These are phyloP conservation scores for Alternaria panax DNA, from an alignment of 2,329 filamentous ascomycete genomes.

Conservation along the genomic window DNA sequence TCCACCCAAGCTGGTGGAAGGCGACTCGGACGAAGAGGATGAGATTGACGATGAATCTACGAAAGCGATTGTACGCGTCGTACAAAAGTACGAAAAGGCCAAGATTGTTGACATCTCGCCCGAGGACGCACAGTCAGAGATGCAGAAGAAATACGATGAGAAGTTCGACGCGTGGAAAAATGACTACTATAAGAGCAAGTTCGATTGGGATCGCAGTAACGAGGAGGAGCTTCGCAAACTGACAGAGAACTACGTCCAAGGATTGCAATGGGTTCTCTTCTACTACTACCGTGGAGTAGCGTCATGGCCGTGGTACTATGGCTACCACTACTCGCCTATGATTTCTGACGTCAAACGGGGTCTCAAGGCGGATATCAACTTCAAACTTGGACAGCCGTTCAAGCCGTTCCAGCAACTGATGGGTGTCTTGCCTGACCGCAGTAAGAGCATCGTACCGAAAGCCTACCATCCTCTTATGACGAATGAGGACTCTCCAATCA, in stretches of 20 bases:
- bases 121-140: slow-evolving; percentile 78
- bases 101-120: slow-evolving; percentile 80
- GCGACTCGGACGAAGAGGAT: slow-evolving; percentile 69
- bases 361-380: slow-evolving; percentile 84
- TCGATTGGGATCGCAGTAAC: slow-evolving; percentile 84
- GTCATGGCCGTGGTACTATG: slow-evolving; percentile 98
- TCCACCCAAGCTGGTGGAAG: slow-evolving; percentile 59
- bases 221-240: slow-evolving; percentile 81
- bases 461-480: slow-evolving; percentile 95
- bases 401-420: slow-evolving; percentile 95
- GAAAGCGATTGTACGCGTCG: slow-evolving; percentile 81
- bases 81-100: slow-evolving; percentile 91
- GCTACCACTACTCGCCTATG: slow-evolving; percentile 96
- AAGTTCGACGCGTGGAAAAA: slow-evolving; percentile 95
- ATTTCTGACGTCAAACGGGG: slow-evolving; percentile 95
- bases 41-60: slow-evolving; percentile 82
- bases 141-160: slow-evolving; percentile 85
- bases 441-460: slow-evolving; percentile 90
- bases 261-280: slow-evolving; percentile 95
- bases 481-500: slow-evolving; percentile 85
- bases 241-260: slow-evolving; percentile 96
- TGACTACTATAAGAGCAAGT: slow-evolving; percentile 89
- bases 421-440: slow-evolving; percentile 96
- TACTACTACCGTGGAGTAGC: slow-evolving; percentile 98
- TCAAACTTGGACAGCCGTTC: slow-evolving; percentile 94